Base-by-base conservation (phyloP, 1,284 basidiomycete genomes). In the Irpex sp. region DNA sequence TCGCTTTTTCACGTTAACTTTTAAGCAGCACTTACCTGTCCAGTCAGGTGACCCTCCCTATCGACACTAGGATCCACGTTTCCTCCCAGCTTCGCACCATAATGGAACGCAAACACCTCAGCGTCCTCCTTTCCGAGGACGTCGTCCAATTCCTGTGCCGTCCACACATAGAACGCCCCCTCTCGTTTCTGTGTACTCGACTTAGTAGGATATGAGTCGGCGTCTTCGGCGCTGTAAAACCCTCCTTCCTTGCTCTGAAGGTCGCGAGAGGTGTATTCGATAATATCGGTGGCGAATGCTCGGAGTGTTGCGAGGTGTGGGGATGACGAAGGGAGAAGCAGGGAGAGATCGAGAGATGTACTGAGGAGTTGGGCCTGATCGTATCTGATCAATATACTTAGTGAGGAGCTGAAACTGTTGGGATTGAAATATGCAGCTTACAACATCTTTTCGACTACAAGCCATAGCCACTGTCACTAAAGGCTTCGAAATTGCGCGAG, bases 91-190 rank as follows among this genome's bases (percentile, higher is more conserved):
- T 77, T 66, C 21, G 80, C 74, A 1, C 77, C 78, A 62, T 76
- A 80, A 64, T 77, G 75, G 17, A 66, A 70, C 34, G 68, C 70
- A 62, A 79, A 73, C 13, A 78, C 26, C 5, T 71, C 68, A 0
- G 75, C 69, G 34, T 75, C 72, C 0, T 65, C 64, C 49, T 51
- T 21, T 0, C 72, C 72, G 0, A 81, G 67, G 2, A 79, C 65
- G 21, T 73, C 66, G 44, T 79, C 75, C 48, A 82, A 70, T 61
- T 79, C 73, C 13, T 66, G 47, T 11, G 72, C 68, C 2, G 72
- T 73, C 80, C 80, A 82, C 5, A 79, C 76, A 63, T 81, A 81
- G 68, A 81, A 82, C 6, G 78, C 79, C 11, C 79, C 80, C 67
- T 81, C 79, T 70, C 75, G 75, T 64, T 71, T 74, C 55, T 74